Evolutionary conservation across 192 early-diverging fungal genomes (phyloP).

Genomic region (Rhizoclosmatium globosum): DNA sequence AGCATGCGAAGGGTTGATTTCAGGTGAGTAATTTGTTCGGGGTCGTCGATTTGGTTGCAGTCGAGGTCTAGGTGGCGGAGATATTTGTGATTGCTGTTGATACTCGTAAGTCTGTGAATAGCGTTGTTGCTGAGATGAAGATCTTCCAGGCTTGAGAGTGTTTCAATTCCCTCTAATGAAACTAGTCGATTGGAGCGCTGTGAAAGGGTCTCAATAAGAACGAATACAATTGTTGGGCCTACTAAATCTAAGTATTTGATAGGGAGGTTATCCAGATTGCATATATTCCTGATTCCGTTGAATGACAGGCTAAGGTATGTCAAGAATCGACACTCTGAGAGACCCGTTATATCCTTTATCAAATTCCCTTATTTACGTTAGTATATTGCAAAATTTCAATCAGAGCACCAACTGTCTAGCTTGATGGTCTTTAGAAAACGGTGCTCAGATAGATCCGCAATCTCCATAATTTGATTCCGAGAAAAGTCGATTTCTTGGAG

Average conservation of each 20-base stretch:
- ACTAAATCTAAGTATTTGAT: conserved; percentile 56
- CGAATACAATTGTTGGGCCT: not conserved
- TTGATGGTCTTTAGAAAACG: conserved; percentile 52
- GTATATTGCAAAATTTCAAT: not conserved
- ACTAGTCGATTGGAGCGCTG: conserved; percentile 51
- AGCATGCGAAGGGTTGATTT: conserved; percentile 41
- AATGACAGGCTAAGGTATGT: conserved; percentile 52
- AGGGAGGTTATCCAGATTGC: conserved; percentile 52
- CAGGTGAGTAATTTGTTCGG: conserved; percentile 38
- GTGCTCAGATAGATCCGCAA: conserved; percentile 50
- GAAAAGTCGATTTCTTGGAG: conserved; percentile 62
- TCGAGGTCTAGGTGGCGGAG: conserved; percentile 46
- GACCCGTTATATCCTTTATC: conserved; percentile 41
- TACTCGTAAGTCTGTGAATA: conserved; percentile 39
- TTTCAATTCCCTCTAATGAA: conserved; percentile 51
- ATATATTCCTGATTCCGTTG: conserved; percentile 53
- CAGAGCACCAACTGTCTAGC: conserved; percentile 48
- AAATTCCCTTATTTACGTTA: conserved; percentile 39
- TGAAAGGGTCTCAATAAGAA: conserved; percentile 8
- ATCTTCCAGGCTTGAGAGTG: conserved; percentile 51
- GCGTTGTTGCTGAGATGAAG: conserved; percentile 51
- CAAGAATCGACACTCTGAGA: conserved; percentile 53
- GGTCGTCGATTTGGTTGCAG: conserved; percentile 45
- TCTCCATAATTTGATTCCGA: conserved; percentile 55
- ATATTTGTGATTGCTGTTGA: conserved; percentile 36